These are phyloP conservation scores for Trichosporon asahii DNA, from an alignment of 1,284 basidiomycete genomes.

Conservation along the genomic window DNA sequence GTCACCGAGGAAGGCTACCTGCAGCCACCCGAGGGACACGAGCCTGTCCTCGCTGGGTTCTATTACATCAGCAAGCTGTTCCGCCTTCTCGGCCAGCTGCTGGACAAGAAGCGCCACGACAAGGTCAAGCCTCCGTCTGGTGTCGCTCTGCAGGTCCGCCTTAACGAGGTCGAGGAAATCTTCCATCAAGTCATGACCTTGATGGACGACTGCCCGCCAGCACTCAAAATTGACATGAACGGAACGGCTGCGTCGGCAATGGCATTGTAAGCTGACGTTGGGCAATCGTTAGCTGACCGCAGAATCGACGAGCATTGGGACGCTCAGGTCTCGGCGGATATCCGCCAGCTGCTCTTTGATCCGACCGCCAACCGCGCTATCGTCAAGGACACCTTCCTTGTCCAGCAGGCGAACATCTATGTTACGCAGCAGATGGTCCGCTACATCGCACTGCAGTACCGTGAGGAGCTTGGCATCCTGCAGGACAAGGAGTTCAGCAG, in stretches of 20 bases:
- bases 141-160: conserved; percentile 37
- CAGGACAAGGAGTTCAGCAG: conserved; percentile 50
- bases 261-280: conserved; percentile 29
- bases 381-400: conserved; percentile 77
- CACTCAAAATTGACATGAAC: conserved; percentile 34
- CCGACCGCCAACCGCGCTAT: conserved; percentile 70
- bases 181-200: conserved; percentile 42
- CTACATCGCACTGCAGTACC: conserved; percentile 82
- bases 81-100: conserved; percentile 38
- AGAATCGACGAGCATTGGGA: conserved; percentile 43
- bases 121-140: conserved; percentile 38
- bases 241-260: conserved; percentile 19
- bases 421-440: conserved; percentile 87
- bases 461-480: conserved; percentile 64
- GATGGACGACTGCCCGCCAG: conserved; percentile 45
- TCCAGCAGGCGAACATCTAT: conserved; percentile 82
- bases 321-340: conserved; percentile 63
- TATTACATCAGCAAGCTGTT: conserved; percentile 83
- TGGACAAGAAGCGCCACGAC: conserved; percentile 40
- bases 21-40: conserved; percentile 74
- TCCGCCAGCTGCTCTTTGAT: conserved; percentile 83
- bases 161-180: conserved; percentile 43
- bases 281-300: conserved; percentile 7
- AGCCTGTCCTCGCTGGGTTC: conserved; percentile 74
- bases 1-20: conserved; percentile 75